These are phyloP conservation scores for Voacanga thouarsii DNA, from an alignment of 257 asterid genomes.

Conservation along the genomic window DNA sequence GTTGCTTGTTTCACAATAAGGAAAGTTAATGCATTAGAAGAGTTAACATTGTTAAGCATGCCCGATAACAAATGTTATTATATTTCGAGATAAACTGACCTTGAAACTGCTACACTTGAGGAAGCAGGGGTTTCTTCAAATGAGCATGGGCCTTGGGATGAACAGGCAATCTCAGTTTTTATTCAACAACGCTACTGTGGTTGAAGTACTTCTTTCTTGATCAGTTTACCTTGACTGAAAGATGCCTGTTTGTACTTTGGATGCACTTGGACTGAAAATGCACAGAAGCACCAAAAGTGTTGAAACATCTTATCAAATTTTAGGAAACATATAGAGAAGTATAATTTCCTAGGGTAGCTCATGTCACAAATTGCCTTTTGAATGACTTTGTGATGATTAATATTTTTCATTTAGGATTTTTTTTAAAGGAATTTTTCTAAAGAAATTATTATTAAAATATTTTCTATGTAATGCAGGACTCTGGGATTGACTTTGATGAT, in stretches of 20 bases:
- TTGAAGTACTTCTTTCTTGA: no score
- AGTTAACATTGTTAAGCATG: slow-evolving; percentile 61
- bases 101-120: not conserved
- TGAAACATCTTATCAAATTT: not conserved
- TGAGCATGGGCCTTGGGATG: not conserved
- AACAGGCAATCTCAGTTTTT: not conserved
- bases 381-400: not conserved
- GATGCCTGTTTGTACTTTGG: no score
- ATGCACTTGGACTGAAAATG: no score
- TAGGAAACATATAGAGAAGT: not conserved
- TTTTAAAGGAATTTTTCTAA: not conserved
- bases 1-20: slow-evolving; percentile 66
- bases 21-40: slow-evolving; percentile 60
- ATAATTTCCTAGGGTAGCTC: no score
- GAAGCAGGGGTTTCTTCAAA: not conserved
- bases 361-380: no score
- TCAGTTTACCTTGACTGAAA: no score
- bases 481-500: slow-evolving; percentile 48
- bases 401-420: not conserved
- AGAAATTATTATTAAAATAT: not conserved
- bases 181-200: not conserved
- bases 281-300: no score
- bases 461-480: slow-evolving; percentile 42
- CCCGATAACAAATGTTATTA: not conserved
- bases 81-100: not conserved